phyloP scores from a whole-genome alignment of 1,284 basidiomycete genomes.

The Agaricales sp. region DNA sequence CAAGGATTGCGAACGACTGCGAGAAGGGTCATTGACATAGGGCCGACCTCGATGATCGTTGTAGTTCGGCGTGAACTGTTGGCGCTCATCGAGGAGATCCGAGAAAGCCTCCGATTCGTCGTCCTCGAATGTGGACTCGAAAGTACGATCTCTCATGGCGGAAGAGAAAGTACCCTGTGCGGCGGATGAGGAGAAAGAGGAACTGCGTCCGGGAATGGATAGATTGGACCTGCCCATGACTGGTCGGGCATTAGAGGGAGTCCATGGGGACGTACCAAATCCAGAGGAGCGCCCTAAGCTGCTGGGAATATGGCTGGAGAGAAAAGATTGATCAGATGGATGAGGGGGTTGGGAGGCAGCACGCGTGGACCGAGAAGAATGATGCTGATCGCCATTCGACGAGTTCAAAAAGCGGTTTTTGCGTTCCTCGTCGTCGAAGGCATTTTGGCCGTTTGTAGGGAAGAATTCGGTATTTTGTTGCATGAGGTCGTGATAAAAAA shows the following conservation, averaged over 20 bases:
- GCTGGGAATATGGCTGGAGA: conserved; percentile 13
- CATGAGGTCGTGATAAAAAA: no score
- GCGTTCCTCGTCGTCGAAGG: background rate
- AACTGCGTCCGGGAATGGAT: conserved; percentile 46
- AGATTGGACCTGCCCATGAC: background rate
- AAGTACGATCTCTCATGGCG: conserved; percentile 51
- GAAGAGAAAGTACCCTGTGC: conserved; percentile 43
- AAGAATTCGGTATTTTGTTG: background rate
- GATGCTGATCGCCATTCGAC: background rate
- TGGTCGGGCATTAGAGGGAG: conserved; percentile 18
- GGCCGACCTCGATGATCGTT: conserved; percentile 39
- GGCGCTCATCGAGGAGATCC: conserved; percentile 46
- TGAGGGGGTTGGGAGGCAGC: background rate
- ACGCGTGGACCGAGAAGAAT: background rate
- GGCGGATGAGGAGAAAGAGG: conserved; percentile 48
- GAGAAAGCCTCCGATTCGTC: conserved; percentile 55
- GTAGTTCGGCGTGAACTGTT: conserved; percentile 27
- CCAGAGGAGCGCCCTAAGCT: conserved; percentile 27
- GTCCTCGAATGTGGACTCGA: conserved; percentile 62
- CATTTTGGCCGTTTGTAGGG: background rate
- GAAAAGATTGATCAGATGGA: conserved; percentile 4
- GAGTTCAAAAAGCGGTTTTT: background rate
- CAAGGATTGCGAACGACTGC: conserved; percentile 68
- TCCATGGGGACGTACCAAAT: conserved; percentile 18
- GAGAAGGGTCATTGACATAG: conserved; percentile 46